phyloP scores from a whole-genome alignment of 2,329 filamentous ascomycete species.

The Pseudogymnoascus pannorum region DNA sequence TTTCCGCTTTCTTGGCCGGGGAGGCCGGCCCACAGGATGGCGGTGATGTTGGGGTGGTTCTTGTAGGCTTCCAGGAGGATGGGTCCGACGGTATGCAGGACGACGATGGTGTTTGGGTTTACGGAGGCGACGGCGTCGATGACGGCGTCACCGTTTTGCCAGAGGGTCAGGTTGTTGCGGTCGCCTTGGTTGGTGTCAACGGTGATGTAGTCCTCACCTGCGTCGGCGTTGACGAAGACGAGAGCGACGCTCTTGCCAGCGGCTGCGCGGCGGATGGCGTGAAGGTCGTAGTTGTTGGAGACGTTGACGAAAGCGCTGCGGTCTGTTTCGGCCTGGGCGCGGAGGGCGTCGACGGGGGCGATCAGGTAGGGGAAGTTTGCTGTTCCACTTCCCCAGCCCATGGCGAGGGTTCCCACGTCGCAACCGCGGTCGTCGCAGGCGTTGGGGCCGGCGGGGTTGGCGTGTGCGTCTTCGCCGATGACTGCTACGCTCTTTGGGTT shows the following conservation, averaged over 20 bases:
- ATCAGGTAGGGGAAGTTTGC: conserved; percentile 69
- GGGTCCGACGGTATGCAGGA: conserved; percentile 79
- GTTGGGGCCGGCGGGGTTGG: conserved; percentile 69
- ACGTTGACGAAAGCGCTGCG: conserved; percentile 57
- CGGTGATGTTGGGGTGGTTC: conserved; percentile 70
- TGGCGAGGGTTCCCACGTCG: conserved; percentile 55
- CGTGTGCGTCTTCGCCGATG: conserved; percentile 76
- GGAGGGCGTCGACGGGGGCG: conserved; percentile 65
- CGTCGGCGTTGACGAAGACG: conserved; percentile 83
- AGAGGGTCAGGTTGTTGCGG: conserved; percentile 85
- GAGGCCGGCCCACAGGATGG: conserved; percentile 73
- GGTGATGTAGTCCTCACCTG: conserved; percentile 79
- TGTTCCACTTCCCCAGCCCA: conserved; percentile 74
- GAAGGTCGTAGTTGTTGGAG: conserved; percentile 49
- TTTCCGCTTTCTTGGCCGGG: conserved; percentile 82
- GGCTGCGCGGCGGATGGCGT: conserved; percentile 55
- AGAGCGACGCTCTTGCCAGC: conserved; percentile 62
- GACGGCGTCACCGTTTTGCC: conserved; percentile 72
- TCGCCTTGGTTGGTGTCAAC: conserved; percentile 82
- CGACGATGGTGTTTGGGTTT: conserved; percentile 84
- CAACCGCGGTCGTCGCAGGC: conserved; percentile 55
- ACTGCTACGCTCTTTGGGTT: conserved; percentile 69
- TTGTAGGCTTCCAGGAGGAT: conserved; percentile 71
- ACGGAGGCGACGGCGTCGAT: conserved; percentile 71
- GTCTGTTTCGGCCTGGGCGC: conserved; percentile 53